A percentile compares a stretch with the other conserved stretches of the same genome.
These are phyloP conservation scores for Jacaranda copaia DNA, from an alignment of 257 asterid genomes.

Conservation along the genomic window DNA sequence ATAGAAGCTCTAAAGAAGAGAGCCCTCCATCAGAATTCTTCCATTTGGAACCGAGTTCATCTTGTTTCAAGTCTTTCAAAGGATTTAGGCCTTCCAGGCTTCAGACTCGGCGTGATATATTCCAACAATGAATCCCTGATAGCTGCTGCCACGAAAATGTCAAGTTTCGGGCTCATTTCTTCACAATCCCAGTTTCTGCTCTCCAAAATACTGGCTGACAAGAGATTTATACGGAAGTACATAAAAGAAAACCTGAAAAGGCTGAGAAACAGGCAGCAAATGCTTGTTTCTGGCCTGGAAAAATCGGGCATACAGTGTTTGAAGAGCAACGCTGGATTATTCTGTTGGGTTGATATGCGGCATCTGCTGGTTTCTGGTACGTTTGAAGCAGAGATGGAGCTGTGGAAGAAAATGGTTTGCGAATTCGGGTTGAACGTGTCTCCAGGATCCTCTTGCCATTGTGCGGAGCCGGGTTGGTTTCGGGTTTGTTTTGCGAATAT, in stretches of 20 bases:
- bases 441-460: slow-evolving; percentile 53
- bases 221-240: slow-evolving; percentile 4
- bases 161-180: slow-evolving; percentile 52
- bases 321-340: slow-evolving; percentile 47
- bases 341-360: slow-evolving; percentile 55
- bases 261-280: slow-evolving; percentile 28
- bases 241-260: slow-evolving; percentile 28
- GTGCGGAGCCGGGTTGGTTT: slow-evolving; percentile 58
- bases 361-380: slow-evolving; percentile 18
- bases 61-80: slow-evolving; percentile 51
- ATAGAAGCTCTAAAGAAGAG: slow-evolving; percentile 25
- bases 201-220: slow-evolving; percentile 39
- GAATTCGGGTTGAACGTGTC: slow-evolving; percentile 45
- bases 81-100: slow-evolving; percentile 55
- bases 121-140: slow-evolving; percentile 41
- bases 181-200: slow-evolving; percentile 47
- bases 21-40: neutral
- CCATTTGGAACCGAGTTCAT: slow-evolving; percentile 46
- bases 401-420: slow-evolving; percentile 43
- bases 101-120: slow-evolving; percentile 48
- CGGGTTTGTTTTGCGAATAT: slow-evolving; percentile 53
- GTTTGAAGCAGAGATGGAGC: slow-evolving; percentile 47
- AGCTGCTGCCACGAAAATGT: slow-evolving; percentile 50
- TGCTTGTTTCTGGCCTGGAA: slow-evolving; percentile 36
- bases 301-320: slow-evolving; percentile 40